Conservation (phyloP, 2,329 filamentous ascomycete genomes). For the Akanthomyces muscarius region DNA sequence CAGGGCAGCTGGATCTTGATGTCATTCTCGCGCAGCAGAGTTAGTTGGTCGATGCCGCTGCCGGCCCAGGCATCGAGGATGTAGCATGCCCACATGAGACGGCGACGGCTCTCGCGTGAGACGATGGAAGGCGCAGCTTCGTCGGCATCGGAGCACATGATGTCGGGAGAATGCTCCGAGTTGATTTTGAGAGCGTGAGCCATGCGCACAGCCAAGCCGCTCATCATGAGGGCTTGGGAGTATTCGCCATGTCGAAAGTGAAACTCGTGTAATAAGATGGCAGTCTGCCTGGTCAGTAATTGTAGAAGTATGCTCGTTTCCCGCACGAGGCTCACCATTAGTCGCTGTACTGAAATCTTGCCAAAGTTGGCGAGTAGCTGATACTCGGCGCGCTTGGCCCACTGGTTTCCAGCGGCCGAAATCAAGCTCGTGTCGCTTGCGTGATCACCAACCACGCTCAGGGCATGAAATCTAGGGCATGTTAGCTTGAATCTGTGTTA, state of each 20-base stretch:
- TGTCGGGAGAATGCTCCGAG: conserved; percentile 33
- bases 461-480: conserved; percentile 32
- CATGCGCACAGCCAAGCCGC: conserved; percentile 39
- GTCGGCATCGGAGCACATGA: conserved; percentile 34
- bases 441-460: conserved; percentile 29
- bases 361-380: conserved; percentile 36
- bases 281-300: conserved; percentile 27
- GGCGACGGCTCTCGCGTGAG: conserved; percentile 35
- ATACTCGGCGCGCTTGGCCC: conserved; percentile 36
- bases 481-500: conserved; percentile 6
- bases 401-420: conserved; percentile 33
- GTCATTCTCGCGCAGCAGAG: conserved; percentile 36
- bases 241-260: conserved; percentile 38
- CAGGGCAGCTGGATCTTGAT: conserved; percentile 40
- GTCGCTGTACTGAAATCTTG: conserved; percentile 35
- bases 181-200: conserved; percentile 40
- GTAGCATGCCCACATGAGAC: conserved; percentile 42
- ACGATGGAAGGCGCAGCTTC: conserved; percentile 32
- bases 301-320: background rate
- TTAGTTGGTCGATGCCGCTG: conserved; percentile 37
- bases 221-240: conserved; percentile 38
- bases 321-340: conserved; percentile 31
- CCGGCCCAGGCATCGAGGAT: conserved; percentile 39
- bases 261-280: conserved; percentile 37
- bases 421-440: conserved; percentile 28